Evolutionary conservation across 768 basidiomycete genomes (phyloP).

Genomic region (Epithele typhae): DNA sequence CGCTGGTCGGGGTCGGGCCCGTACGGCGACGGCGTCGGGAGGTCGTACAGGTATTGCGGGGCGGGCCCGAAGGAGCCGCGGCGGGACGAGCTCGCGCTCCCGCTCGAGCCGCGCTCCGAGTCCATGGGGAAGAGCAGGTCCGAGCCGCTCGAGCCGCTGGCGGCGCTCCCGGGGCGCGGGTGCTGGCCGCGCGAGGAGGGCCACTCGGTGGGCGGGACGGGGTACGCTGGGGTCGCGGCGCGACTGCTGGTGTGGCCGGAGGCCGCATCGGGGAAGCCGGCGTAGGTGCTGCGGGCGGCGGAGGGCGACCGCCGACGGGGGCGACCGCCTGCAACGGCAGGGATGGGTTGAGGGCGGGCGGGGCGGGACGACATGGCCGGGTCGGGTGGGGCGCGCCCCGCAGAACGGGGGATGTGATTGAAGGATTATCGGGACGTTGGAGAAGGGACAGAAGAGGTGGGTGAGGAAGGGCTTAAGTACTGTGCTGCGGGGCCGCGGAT

Average conservation of each 20-base stretch:
- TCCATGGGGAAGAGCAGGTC: conserved; percentile 11
- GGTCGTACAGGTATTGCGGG: conserved; percentile 2
- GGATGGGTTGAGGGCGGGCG: neutral
- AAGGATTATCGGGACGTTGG: neutral
- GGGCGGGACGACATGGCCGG: neutral
- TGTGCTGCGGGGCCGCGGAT: no score
- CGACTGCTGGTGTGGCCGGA: no score
- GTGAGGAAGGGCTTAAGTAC: neutral
- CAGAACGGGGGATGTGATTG: neutral
- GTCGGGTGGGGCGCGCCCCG: neutral
- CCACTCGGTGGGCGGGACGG: no score
- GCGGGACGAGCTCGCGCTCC: neutral
- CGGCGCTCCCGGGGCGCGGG: neutral
- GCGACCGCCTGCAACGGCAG: neutral
- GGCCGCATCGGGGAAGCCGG: neutral
- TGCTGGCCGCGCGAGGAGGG: neutral
- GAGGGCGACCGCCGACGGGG: neutral
- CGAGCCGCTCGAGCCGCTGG: conserved; percentile 2
- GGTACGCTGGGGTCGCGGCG: no score
- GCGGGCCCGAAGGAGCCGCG: neutral
- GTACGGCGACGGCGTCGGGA: neutral
- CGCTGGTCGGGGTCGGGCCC: neutral
- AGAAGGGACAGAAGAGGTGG: neutral
- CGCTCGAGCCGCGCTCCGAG: neutral
- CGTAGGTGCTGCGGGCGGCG: neutral